These are phyloP conservation scores for Claviceps sp. DNA, from an alignment of 2,329 filamentous ascomycete genomes.

Conservation along the genomic window DNA sequence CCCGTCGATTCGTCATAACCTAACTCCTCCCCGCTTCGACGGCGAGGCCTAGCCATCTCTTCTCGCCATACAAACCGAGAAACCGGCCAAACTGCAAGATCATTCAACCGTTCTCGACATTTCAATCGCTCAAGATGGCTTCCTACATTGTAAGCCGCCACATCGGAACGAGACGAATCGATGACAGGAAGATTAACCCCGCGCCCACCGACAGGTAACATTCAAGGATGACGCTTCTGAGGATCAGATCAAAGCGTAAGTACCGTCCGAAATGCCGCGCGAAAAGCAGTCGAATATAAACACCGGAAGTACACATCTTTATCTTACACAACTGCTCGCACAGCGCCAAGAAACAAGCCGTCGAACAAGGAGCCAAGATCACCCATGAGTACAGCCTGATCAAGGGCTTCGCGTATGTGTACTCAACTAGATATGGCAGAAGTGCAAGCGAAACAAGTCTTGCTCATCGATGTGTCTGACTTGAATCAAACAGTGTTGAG, in stretches of 20 bases:
- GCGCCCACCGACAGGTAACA: conserved; percentile 47
- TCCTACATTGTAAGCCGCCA: conserved; percentile 34
- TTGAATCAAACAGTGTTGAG: conserved; percentile 44
- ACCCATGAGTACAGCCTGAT: conserved; percentile 72
- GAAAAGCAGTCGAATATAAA: neutral
- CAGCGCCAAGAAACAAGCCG: conserved; percentile 65
- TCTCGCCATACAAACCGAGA: conserved; percentile 3
- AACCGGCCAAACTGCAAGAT: conserved; percentile 3
- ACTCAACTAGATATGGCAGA: neutral
- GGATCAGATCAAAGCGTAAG: conserved; percentile 56
- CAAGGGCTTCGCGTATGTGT: conserved; percentile 80
- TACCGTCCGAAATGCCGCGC: neutral
- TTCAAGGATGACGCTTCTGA: conserved; percentile 56
- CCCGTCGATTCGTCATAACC: neutral
- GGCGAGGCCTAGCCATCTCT: neutral
- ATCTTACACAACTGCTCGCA: neutral
- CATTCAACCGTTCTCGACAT: neutral
- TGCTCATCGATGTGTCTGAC: neutral
- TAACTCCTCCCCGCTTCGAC: neutral
- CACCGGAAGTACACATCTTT: neutral
- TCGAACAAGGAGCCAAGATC: conserved; percentile 70
- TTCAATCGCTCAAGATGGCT: conserved; percentile 31
- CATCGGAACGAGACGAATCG: neutral
- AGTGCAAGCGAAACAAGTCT: neutral
- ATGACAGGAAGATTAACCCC: neutral